Base-by-base conservation (phyloP, 805 yeast species). In the Starmera dryadoides region DNA sequence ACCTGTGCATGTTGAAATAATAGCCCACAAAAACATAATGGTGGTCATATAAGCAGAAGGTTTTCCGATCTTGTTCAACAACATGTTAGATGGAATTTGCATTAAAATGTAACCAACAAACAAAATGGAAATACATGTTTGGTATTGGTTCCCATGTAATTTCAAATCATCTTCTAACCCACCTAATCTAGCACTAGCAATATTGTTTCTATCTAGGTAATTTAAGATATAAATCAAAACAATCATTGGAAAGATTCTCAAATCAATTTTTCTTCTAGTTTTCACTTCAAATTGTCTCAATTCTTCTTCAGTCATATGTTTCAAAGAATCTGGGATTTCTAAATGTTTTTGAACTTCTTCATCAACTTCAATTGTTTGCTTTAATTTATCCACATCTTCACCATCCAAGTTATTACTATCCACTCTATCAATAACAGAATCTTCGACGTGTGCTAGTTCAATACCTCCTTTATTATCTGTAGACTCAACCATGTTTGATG, bases 81-180 rank as follows among this genome's bases (percentile, higher is more conserved):
- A 48, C 50, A 62, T 55, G 37, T 68, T 68, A 1, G 75, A 63
- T 9, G 79, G 79, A 22, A 73, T 60, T 42, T 69, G 75, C 28
- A 76, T 77, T 29, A 75, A 45, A 35, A 72, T 66, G 41, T 74
- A 74, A 15, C 79, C 79, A 16, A 69, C 69, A 37, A 44, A 73
- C 68, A 53, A 66, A 33, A 75, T 64, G n/a, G 78, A 68, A 40
- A 75, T 69, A 53, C 69, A 64, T 5, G 73, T 71, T 48, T 75
- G 73, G 43, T 69, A 72, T 47, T 71, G 66, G 31, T 52, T 52
- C 7, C 74, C 74, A 4, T 52, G 44, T 32, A 72, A 56, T 1
- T 61, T 60, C 36, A 72, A 53, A 41, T 72, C 77, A 8, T 63
- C 60, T 50, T 72, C 76, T 21, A 72, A 49, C 2, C 72, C 71